Base-by-base conservation (phyloP, 164 flowering plant species). In the Platanus orientalis region DNA sequence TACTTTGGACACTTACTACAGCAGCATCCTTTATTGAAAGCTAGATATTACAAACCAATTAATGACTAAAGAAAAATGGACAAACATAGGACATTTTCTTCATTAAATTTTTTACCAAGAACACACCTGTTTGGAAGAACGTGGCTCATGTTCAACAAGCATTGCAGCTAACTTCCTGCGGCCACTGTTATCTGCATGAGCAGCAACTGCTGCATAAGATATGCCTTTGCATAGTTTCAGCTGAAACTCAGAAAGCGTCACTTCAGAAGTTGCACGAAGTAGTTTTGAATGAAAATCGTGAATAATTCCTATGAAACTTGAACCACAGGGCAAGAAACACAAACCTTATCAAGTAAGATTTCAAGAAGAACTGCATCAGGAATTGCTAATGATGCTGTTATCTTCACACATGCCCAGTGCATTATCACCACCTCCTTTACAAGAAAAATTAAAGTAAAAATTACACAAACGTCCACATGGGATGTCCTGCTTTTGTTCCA, bases 401-500 rank as follows among this genome's bases (percentile, higher is more conserved):
- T 91, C 77, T 92, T 95, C 21, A 90, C 73, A 75, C 94, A 91
- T 40, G 97, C 93, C 99, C 99, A 95, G 67, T 95, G 99, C 97
- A 91, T 89, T 66, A 95, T 74, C 57, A 95, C 99, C 71, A 86
- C 84, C 80, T 94, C 97, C 99, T 94, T 57, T 16, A 72, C 66
- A 73, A 58, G 70, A 27, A n/a, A 55, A 65, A 69, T 16, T 13
- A 24, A 72, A 54, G 26, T 64, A 45, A 42, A 40, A 67, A 32
- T 16, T 40, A 39, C 4, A 19, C 19, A 50, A 28, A 26, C 2
- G 24, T 0, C n/a, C 30, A 56, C 13, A 48, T 58, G 26, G 60
- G 4, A n/a, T 36, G 10, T 1, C 17, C 34, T 14, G 14, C 34
- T 1, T 45, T 60, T 16, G 34, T 54, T 42, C 23, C 27, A 52